Evolutionary conservation across 306 rosid genomes (phyloP).

Genomic region (Vigna nakashimae): DNA sequence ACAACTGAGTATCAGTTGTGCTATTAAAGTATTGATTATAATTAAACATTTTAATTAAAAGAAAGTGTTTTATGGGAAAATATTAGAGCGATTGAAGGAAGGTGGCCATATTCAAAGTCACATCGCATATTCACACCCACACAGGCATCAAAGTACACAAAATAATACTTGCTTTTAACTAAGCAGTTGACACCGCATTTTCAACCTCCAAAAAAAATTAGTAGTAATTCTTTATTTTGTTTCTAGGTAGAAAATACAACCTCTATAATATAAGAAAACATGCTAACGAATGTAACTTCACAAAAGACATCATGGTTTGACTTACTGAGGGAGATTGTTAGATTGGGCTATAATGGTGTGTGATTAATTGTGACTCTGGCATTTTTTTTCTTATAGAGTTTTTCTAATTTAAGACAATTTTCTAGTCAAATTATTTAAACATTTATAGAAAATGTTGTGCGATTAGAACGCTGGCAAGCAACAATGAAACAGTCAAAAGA

Average conservation of each 20-base stretch:
- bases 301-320: no score
- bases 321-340: no score
- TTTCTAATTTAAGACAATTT: background rate
- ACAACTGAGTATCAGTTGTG: no score
- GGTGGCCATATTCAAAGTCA: background rate
- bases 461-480: background rate
- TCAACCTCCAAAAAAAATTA: background rate
- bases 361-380: background rate
- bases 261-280: background rate
- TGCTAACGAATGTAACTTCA: background rate
- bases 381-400: background rate
- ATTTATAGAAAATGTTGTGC: background rate
- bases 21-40: background rate
- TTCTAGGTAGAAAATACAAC: background rate
- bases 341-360: background rate
- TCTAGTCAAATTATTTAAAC: background rate
- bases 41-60: background rate
- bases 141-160: background rate
- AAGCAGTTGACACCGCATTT: constrained; percentile 3
- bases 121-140: background rate
- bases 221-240: background rate
- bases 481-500: background rate
- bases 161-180: background rate
- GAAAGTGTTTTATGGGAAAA: background rate
- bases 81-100: constrained; percentile 10